Evolutionary conservation across 495 filamentous ascomycete species (phyloP), one percentile per base, ranked within the genome.

Genomic region (Annulohypoxylon nitens): DNA sequence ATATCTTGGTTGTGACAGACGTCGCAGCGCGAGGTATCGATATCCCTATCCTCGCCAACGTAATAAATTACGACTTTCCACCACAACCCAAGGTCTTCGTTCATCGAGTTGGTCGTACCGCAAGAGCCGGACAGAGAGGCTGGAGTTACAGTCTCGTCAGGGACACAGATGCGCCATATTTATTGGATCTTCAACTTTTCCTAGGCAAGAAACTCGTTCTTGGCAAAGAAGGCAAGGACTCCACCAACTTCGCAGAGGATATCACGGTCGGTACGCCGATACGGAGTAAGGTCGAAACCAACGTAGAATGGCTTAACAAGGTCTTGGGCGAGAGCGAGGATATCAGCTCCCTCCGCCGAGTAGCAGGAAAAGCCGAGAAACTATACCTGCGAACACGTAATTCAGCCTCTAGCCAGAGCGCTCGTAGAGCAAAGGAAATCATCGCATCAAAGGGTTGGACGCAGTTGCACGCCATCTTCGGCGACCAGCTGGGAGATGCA

Each of bases 1-100:
- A 96, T 73, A 94, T 99, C 51, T 82, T 99, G 0, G 93, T 99
- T n/a, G 95, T 97, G 36, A 99, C 96, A 4, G 96, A 99, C 80
- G 94, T 99, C 36, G 96, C 97, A 11, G 96, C 96, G 10, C 87
- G 96, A 84, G 96, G 96, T 86, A 97, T 99, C 68, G 96, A 99
- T 90, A 97, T 98, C 70, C 96, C 96, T 0, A 85, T 97, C 36
- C 89, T 99, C 10, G 94, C 93, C 45, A 98, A 99, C 77, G 96
- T 98, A 59, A 96, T 99, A 83, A 98, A 99, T 84, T 99, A 97
- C 84, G 94, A 98, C 71, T 98, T 99, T 76, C 96, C 96, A 3
- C 91, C 95, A 4, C 95, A 98, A 75, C 94, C 96, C 25, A 99
- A 99, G 80, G 89, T 98, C 16, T 98, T 95, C 74, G 91, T 99